Conservation (phyloP, 2,329 filamentous ascomycete species). For the Xylaria sp. region DNA sequence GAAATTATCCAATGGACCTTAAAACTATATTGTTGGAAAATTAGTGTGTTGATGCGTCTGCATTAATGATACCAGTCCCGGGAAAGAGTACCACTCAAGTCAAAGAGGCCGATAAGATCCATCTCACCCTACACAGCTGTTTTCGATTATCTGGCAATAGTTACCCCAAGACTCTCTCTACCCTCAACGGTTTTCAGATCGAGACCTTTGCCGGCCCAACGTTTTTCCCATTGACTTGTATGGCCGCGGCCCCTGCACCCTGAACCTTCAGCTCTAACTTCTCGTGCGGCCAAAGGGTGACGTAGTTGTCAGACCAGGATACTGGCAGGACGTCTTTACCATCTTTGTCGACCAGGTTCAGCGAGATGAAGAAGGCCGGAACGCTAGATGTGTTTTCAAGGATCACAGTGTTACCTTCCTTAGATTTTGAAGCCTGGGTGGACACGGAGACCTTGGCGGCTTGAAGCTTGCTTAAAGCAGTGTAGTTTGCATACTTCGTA, state of each 20-base stretch:
- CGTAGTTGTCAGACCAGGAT: conserved; percentile 67
- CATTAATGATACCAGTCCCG: no score
- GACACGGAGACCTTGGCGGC: conserved; percentile 46
- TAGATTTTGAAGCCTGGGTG: conserved; percentile 6
- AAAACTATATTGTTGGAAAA: no score
- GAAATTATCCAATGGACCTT: no score
- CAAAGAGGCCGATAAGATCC: no score
- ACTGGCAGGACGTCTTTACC: conserved; percentile 56
- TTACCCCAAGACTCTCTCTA: background rate
- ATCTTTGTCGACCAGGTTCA: conserved; percentile 53
- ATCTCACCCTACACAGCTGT: no score
- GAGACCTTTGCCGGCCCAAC: conserved; percentile 18
- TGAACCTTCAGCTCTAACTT: conserved; percentile 48
- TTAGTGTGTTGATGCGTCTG: no score
- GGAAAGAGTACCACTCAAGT: no score
- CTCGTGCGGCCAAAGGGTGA: conserved; percentile 65
- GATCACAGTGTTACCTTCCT: conserved; percentile 39
- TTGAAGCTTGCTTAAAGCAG: conserved; percentile 48
- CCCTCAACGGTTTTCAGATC: background rate
- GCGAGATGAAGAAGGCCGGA: conserved; percentile 63
- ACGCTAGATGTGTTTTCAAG: conserved; percentile 58
- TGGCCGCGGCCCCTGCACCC: conserved; percentile 32
- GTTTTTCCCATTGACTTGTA: conserved; percentile 40
- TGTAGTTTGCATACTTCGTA: conserved; percentile 54
- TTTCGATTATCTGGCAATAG: background rate